A percentile compares a stretch with the other conserved stretches of the same genome.
Evolutionary conservation across 495 filamentous ascomycete genomes (phyloP).

Genomic region (Podospora tetraspora): DNA sequence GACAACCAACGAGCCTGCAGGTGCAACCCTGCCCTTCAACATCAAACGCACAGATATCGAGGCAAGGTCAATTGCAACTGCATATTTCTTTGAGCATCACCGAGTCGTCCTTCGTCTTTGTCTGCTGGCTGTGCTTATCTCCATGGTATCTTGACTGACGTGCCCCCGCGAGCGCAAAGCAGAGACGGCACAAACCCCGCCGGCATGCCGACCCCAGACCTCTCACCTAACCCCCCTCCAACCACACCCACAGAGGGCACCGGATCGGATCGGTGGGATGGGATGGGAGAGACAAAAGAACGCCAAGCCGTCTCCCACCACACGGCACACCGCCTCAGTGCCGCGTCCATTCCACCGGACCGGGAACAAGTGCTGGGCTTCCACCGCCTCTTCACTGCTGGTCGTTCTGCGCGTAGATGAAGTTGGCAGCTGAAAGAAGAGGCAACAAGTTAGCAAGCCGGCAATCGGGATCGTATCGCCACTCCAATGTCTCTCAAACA

Average conservation of each 20-base stretch:
- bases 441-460: neutral
- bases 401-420: constrained; percentile 58
- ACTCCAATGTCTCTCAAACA: neutral
- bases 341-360: neutral
- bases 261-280: neutral
- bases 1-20: neutral
- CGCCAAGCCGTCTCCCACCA: constrained; percentile 3
- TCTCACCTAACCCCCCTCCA: neutral
- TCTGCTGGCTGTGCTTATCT: neutral
- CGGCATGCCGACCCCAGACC: neutral
- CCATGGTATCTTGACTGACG: neutral
- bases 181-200: neutral
- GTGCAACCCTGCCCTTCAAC: neutral
- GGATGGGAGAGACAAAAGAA: neutral
- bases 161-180: neutral
- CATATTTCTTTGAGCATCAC: neutral
- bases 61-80: neutral
- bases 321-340: neutral
- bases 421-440: constrained; percentile 54
- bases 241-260: neutral
- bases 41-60: neutral
- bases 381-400: constrained; percentile 43
- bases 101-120: neutral
- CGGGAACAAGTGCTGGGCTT: neutral
- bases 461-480: constrained; percentile 15